Base-by-base conservation (phyloP, 2,329 filamentous ascomycete species). In the Neonectria magnoliae region DNA sequence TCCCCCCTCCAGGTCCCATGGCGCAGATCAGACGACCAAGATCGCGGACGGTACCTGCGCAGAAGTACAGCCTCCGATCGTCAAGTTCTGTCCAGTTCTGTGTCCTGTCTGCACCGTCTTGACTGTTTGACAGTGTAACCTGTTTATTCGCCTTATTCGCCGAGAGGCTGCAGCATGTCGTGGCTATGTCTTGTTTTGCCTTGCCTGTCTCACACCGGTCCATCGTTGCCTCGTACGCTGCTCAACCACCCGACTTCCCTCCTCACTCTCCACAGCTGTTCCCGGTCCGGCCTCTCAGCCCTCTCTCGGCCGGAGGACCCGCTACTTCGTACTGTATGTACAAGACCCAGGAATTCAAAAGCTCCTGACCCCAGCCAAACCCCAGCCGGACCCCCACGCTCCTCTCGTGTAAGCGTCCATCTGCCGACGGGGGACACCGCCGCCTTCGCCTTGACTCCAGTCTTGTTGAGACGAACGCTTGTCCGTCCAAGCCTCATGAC, bases 11-110 rank as follows among this genome's bases (percentile, higher is more conserved):
- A 29, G 5, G 20, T 14, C n/a, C 48, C 51, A 41, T 33, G 47
- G 57, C 33, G 45, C 22, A 55, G 58, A 69, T 72, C 70, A 72
- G 68, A 48, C 61, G 70, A 72, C 70, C 63, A 61, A 64, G 69
- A 65, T 69, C 63, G 68, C 55, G 60, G 56, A 68, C 57, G 61
- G 70, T 72, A 72, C 70, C 70, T 72, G 70, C 70, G 73, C 73
- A 50, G 64, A 59, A 29, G 36, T 36, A 18, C 38, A 50, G 41
- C 44, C 45, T 56, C 48, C 56, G 31, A 55, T 51, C 29, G 8
- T 20, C 53, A 18, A 11, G 36, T 42, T 20, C 13, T 42, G 44
- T 44, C 27, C 16, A 50, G n/a, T 57, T 50, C 45, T 44, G 41
- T 16, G 27, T 29, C 27, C 27, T 5, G 36, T 16, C 4, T 38